These are phyloP conservation scores for Tolypocladium inflatum DNA, from an alignment of 2,329 filamentous ascomycete species.

Conservation along the genomic window DNA sequence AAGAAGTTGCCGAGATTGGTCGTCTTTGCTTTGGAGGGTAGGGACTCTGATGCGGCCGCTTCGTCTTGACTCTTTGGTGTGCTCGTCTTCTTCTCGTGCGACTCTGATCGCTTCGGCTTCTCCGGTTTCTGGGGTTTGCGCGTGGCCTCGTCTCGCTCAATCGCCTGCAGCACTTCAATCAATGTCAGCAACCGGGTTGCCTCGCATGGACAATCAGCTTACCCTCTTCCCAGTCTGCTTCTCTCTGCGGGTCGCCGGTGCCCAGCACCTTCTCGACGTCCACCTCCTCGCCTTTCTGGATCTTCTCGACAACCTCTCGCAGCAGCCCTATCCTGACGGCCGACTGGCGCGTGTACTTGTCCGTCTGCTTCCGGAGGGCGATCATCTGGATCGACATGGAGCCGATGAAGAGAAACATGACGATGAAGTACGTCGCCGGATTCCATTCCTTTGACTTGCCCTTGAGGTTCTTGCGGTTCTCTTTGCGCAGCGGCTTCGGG, in stretches of 20 bases:
- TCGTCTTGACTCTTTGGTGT: slow-evolving; percentile 6
- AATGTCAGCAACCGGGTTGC: slow-evolving; percentile 6
- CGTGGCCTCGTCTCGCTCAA: slow-evolving; percentile 52
- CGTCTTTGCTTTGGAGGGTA: slow-evolving; percentile 14
- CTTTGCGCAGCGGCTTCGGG: slow-evolving; percentile 52
- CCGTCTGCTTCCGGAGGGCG: slow-evolving; percentile 64
- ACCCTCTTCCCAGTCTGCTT: slow-evolving; percentile 85
- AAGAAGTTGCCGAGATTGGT: slow-evolving; percentile 39
- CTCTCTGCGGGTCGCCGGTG: slow-evolving; percentile 63
- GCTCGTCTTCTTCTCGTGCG: slow-evolving; percentile 4
- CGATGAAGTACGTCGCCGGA: slow-evolving; percentile 72
- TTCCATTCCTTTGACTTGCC: slow-evolving; percentile 60
- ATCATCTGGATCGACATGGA: slow-evolving; percentile 95
- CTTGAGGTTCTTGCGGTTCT: slow-evolving; percentile 26
- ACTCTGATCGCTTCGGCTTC: slow-evolving; percentile 22
- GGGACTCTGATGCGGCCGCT: slow-evolving; percentile 9
- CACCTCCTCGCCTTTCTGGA: slow-evolving; percentile 65
- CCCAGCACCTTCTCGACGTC: slow-evolving; percentile 79
- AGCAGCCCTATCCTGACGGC: slow-evolving; percentile 71
- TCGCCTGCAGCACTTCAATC: slow-evolving; percentile 49
- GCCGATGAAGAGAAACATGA: slow-evolving; percentile 79
- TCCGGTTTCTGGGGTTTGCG: slow-evolving; percentile 36
- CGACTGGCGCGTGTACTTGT: slow-evolving; percentile 62
- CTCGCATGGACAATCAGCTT: slow-evolving; percentile 14
- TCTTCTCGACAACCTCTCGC: slow-evolving; percentile 62